phyloP scores from a whole-genome alignment of 768 basidiomycete species.

The Suillus cothurnatus region DNA sequence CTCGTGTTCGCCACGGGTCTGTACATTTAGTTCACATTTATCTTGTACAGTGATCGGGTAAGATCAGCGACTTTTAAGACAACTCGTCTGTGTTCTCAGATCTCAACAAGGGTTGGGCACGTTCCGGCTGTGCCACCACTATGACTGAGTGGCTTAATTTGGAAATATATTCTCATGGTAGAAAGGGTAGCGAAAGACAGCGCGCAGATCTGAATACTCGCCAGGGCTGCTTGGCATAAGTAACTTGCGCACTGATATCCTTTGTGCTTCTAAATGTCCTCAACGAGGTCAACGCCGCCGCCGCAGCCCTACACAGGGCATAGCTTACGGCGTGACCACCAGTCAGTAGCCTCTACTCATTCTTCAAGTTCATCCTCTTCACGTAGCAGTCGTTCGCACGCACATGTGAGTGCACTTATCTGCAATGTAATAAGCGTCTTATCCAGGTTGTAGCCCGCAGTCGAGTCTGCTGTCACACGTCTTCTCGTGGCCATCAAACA shows the following conservation, averaged over 20 bases:
- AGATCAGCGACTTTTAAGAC: neutral
- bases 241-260: neutral
- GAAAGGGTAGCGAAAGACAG: neutral
- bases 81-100: too few species aligned
- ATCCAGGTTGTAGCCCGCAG: slow-evolving; percentile 56
- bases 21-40: neutral
- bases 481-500: slow-evolving; percentile 94
- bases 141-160: neutral
- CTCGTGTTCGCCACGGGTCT: slow-evolving; percentile 1
- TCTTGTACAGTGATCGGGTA: neutral
- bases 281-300: slow-evolving; percentile 19
- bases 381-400: slow-evolving; percentile 19
- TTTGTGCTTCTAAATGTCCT: slow-evolving; percentile 21
- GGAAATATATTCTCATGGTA: slow-evolving; percentile 7
- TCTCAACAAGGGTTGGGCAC: neutral
- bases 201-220: neutral
- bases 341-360: slow-evolving; percentile 50
- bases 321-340: slow-evolving; percentile 53
- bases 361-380: slow-evolving; percentile 36
- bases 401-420: slow-evolving; percentile 28
- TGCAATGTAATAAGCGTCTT: slow-evolving; percentile 12
- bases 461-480: slow-evolving; percentile 90
- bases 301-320: slow-evolving; percentile 34
- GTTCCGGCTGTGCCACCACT: neutral
- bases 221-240: neutral